Base-by-base conservation (phyloP, 2,329 filamentous ascomycete species). In the Fusarium pininemorale region DNA sequence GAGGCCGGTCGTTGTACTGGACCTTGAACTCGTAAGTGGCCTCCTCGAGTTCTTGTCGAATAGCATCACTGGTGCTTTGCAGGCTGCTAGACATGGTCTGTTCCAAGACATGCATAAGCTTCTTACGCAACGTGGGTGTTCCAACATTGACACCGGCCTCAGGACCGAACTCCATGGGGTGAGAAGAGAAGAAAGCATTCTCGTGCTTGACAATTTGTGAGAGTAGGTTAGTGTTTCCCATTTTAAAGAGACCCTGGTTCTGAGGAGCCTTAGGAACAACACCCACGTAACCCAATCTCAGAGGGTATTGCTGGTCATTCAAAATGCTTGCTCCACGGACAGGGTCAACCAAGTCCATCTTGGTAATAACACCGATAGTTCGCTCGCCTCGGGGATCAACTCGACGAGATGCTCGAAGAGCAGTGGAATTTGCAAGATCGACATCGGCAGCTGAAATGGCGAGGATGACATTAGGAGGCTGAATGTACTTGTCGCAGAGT, bases 21-120 rank as follows among this genome's bases (percentile, higher is more conserved):
- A 99, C 96, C 82, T 99, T 99, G 87, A 98, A 99, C 83, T 99
- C 96, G 80, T 99, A 99, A 0, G 94, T 96, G 7, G 96, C 95
- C 83, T 99, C 96, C 79, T 98, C 96, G 1, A 99, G 90, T 82
- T 99, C 96, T 81, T 98, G 94, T 70, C 93, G 92, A 75, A 99
- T 98, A 15, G 95, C 94, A 80, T 98, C 94, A 77, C 93, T 94
- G 7, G 96, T 99, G 63, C 91, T 91, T 77, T 96, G 93, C 62
- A 99, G 87, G 78, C 94, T 98, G 39, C 94, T 91, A 35, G 96
- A 96, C 97, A 99, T 99, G 8, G 95, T 98, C 79, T 98, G 93
- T 82, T 99, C 96, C 42, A 99, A 88, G 42, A 98, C 95, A 74
- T 95, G 91, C 96, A 99, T 99, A 60, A 99, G 88, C 83, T 98